Evolutionary conservation across 495 filamentous ascomycete species (phyloP).

Genomic region (Lasiosphaeria ovina): DNA sequence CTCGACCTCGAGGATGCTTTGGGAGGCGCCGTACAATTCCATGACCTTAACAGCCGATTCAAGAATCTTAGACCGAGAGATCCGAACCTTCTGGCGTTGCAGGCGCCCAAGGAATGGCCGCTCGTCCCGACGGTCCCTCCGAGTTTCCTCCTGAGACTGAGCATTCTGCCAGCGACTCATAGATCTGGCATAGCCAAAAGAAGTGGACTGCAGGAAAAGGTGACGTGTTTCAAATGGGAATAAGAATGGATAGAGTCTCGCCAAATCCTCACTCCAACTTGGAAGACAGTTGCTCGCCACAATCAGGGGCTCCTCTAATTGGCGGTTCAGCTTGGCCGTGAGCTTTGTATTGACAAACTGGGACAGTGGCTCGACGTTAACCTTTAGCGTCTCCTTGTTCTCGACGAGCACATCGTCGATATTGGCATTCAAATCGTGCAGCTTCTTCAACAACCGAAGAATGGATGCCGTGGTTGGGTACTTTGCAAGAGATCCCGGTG

Average conservation of each 20-base stretch:
- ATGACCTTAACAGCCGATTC: constrained; percentile 99
- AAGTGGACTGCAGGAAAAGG: constrained; percentile 95
- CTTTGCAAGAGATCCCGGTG: constrained; percentile 82
- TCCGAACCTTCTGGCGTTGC: constrained; percentile 96
- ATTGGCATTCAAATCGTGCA: constrained; percentile 92
- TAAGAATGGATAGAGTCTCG: constrained; percentile 93
- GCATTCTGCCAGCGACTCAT: constrained; percentile 98
- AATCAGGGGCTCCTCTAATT: constrained; percentile 96
- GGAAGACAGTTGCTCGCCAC: constrained; percentile 97
- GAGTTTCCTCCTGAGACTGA: constrained; percentile 72
- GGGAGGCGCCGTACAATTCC: constrained; percentile 95
- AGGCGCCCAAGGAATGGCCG: constrained; percentile 88
- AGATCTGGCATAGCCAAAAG: constrained; percentile 95
- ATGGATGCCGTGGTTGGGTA: constrained; percentile 82
- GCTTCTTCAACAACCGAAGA: constrained; percentile 80
- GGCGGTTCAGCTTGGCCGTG: constrained; percentile 96
- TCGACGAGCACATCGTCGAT: constrained; percentile 96
- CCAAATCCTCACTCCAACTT: constrained; percentile 96
- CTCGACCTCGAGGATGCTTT: constrained; percentile 94
- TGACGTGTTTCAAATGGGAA: constrained; percentile 99
- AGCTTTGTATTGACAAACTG: constrained; percentile 99
- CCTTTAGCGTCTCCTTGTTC: constrained; percentile 64
- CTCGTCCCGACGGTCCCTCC: constrained; percentile 83
- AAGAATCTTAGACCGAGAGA: constrained; percentile 85
- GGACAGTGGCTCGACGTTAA: constrained; percentile 78